A percentile compares a stretch with the other conserved stretches of the same genome.
Evolutionary conservation across 495 filamentous ascomycete species (phyloP).

Genomic region (Podospora tetraspora): DNA sequence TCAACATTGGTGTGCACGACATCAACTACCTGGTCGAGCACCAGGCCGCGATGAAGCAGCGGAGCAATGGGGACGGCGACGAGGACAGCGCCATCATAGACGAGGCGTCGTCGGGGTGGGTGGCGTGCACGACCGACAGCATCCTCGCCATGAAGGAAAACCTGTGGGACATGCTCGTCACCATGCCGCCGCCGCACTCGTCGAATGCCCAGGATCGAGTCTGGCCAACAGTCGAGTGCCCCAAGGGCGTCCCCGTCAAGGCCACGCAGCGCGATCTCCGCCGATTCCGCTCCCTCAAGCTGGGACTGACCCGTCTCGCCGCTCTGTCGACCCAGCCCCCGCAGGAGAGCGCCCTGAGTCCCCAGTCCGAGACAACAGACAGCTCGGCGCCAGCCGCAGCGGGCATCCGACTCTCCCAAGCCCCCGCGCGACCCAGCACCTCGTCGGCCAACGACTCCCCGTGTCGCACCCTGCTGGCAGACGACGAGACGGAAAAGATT

Average conservation of each 20-base stretch:
- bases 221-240: constrained; percentile 72
- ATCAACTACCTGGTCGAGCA: constrained; percentile 68
- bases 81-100: constrained; percentile 22
- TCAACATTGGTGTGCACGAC: constrained; percentile 87
- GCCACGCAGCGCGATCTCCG: constrained; percentile 88
- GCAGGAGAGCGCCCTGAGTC: constrained; percentile 12
- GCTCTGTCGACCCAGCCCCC: constrained; percentile 22
- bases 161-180: constrained; percentile 84
- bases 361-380: constrained; percentile 22
- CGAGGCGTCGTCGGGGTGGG: constrained; percentile 65
- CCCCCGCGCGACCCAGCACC: constrained; percentile 26
- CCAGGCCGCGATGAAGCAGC: constrained; percentile 34
- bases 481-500: constrained; percentile 48
- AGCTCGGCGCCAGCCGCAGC: constrained; percentile 21
- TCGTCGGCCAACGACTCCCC: constrained; percentile 18
- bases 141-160: constrained; percentile 77
- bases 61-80: constrained; percentile 20
- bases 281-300: constrained; percentile 67
- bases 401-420: constrained; percentile 21
- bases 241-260: constrained; percentile 58
- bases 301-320: constrained; percentile 55
- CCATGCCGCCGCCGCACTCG: constrained; percentile 59
- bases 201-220: constrained; percentile 50
- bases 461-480: not conserved
- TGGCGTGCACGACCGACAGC: constrained; percentile 92